These are phyloP conservation scores for Gryganskiella cystojenkinii DNA, from an alignment of 192 early-diverging fungal species.

Conservation along the genomic window DNA sequence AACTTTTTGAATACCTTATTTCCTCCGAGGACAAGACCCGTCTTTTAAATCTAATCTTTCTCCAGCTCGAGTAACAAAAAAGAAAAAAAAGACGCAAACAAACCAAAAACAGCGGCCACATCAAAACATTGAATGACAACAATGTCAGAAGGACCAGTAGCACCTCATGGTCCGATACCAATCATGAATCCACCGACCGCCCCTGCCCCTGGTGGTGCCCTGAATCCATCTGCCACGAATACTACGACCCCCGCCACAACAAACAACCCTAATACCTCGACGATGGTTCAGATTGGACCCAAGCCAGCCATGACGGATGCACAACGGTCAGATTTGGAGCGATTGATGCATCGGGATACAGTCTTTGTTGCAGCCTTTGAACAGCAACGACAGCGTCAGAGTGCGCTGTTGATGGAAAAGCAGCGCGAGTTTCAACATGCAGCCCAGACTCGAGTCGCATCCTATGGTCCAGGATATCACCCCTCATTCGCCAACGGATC, in stretches of 20 bases:
- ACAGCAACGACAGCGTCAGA: constrained; percentile 58
- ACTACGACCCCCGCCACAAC: too few relatives aligned
- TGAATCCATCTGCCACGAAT: too few relatives aligned
- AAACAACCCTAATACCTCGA: too few relatives aligned
- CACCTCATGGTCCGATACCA: background rate
- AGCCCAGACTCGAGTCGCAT: constrained; percentile 34
- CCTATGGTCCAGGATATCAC: constrained; percentile 71
- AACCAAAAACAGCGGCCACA: too few relatives aligned
- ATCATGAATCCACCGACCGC: background rate
- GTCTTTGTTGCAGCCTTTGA: constrained; percentile 63
- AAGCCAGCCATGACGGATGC: constrained; percentile 34
- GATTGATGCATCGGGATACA: constrained; percentile 56
- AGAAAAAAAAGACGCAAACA: too few relatives aligned
- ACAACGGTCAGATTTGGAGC: constrained; percentile 51
- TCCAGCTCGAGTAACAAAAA: too few relatives aligned
- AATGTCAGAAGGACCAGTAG: background rate
- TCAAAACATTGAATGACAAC: background rate
- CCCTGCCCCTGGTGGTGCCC: too few relatives aligned
- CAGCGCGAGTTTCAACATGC: constrained; percentile 45
- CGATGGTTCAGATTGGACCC: constrained; percentile 40
- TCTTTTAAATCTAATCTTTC: too few relatives aligned
- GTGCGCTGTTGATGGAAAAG: constrained; percentile 56
- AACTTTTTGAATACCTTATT: too few relatives aligned
- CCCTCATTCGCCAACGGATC: constrained; percentile 66
- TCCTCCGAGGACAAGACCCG: too few relatives aligned